Evolutionary conservation across 2,329 filamentous ascomycete genomes (phyloP).

Genomic region (Alternaria infectoria): DNA sequence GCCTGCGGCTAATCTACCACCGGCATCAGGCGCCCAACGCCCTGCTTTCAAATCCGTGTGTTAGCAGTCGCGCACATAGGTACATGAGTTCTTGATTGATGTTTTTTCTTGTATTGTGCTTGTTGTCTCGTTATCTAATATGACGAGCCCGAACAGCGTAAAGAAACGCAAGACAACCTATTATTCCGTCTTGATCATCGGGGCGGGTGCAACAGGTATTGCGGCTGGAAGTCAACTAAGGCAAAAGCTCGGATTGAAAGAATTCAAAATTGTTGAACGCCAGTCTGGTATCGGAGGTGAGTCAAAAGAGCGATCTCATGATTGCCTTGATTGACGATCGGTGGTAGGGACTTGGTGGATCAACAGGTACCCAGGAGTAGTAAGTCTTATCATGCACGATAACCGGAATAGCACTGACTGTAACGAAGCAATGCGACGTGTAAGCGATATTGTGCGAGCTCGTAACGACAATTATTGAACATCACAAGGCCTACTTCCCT

Average conservation of each 20-base stretch:
- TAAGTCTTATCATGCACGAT: not conserved
- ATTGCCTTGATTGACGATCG: not conserved
- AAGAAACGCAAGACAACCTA: not conserved
- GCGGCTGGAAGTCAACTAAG: not conserved
- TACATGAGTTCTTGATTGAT: not conserved
- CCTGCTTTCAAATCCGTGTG: not conserved
- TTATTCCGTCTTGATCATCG: not conserved
- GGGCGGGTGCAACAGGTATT: not conserved
- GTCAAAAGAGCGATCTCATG: not conserved
- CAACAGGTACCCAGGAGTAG: not conserved
- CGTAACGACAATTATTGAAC: not conserved
- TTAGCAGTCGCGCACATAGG: not conserved
- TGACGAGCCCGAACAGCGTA: not conserved
- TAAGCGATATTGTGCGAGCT: not conserved
- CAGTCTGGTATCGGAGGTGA: not conserved
- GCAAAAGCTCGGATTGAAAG: not conserved
- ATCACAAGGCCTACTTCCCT: not conserved
- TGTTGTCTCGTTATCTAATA: not conserved
- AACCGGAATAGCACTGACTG: not conserved
- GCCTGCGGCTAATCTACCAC: not conserved
- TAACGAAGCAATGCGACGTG: not conserved
- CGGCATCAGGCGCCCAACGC: not conserved
- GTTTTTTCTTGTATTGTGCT: not conserved
- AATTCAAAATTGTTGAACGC: not conserved
- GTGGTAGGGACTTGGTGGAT: not conserved